phyloP scores from a whole-genome alignment of 345 rosid genomes.

The Atalantia buxifolia region DNA sequence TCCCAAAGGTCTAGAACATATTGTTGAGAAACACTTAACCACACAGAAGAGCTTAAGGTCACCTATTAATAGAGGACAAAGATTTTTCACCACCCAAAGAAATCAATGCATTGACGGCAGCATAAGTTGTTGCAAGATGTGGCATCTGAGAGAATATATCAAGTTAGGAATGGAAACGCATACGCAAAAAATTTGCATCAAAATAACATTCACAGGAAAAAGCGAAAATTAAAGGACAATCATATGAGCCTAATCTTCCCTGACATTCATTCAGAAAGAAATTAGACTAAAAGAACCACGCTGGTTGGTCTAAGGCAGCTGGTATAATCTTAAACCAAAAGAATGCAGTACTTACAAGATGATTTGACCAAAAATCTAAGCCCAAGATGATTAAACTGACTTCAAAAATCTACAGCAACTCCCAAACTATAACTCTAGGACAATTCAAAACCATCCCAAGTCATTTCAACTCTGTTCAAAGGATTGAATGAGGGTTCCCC shows the following conservation, averaged over 20 bases:
- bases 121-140: slow-evolving; percentile 95
- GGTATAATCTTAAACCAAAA: background rate
- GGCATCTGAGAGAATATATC: slow-evolving; percentile 62
- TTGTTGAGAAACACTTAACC: background rate
- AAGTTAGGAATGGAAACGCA: slow-evolving; percentile 5
- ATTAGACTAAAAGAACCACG: background rate
- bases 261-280: background rate
- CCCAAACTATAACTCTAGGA: background rate
- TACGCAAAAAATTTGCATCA: background rate
- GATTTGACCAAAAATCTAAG: no score
- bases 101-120: slow-evolving; percentile 86
- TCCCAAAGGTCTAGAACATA: background rate
- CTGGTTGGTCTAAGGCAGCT: background rate
- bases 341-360: background rate
- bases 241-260: background rate
- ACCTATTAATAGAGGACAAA: slow-evolving; percentile 82
- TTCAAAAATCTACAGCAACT: background rate
- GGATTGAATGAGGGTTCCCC: background rate
- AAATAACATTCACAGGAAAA: background rate
- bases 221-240: background rate
- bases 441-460: background rate
- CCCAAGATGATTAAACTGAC: background rate
- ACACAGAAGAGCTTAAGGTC: slow-evolving; percentile 22
- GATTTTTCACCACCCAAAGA: slow-evolving; percentile 77
- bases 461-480: background rate